Percentiles rank a stretch among this genome's conserved stretches.
These are phyloP conservation scores for Teratosphaeria nubilosa DNA, from an alignment of 2,329 filamentous ascomycete species.

Conservation along the genomic window DNA sequence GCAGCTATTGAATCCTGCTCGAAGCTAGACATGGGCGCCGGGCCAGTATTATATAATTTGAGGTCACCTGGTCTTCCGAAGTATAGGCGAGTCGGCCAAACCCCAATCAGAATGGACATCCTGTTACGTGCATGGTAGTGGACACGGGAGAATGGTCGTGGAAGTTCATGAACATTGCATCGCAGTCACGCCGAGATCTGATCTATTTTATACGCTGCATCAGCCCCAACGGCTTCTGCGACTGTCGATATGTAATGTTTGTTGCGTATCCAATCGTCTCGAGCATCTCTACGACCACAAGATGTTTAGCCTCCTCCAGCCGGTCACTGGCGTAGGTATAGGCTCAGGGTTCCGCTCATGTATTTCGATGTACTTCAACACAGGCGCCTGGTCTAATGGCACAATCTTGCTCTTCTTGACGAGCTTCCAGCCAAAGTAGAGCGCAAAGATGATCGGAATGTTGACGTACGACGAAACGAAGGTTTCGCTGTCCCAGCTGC, in stretches of 20 bases:
- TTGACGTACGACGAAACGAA: slow-evolving; percentile 22
- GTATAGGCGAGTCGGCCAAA: background rate
- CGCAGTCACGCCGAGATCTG: background rate
- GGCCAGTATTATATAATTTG: background rate
- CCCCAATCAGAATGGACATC: background rate
- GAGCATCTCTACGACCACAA: slow-evolving; percentile 13
- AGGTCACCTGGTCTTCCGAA: background rate
- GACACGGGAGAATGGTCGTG: background rate
- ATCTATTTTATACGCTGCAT: background rate
- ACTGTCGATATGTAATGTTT: background rate
- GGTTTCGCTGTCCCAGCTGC: slow-evolving; percentile 14
- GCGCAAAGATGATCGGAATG: slow-evolving; percentile 17
- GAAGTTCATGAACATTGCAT: background rate
- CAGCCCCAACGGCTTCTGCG: background rate
- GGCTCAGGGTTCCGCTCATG: slow-evolving; percentile 18
- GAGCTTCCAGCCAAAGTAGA: slow-evolving; percentile 22
- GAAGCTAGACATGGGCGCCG: background rate
- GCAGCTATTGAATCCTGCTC: background rate
- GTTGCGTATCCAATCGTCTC: background rate
- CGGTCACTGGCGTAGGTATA: slow-evolving; percentile 7
- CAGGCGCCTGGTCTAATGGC: slow-evolving; percentile 15
- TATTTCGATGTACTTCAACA: slow-evolving; percentile 20
- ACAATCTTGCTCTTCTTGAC: slow-evolving; percentile 18
- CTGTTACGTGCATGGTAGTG: background rate
- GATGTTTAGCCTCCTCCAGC: slow-evolving; percentile 20